phyloP scores from a whole-genome alignment of 768 basidiomycete genomes.

The Lentinula boryana region DNA sequence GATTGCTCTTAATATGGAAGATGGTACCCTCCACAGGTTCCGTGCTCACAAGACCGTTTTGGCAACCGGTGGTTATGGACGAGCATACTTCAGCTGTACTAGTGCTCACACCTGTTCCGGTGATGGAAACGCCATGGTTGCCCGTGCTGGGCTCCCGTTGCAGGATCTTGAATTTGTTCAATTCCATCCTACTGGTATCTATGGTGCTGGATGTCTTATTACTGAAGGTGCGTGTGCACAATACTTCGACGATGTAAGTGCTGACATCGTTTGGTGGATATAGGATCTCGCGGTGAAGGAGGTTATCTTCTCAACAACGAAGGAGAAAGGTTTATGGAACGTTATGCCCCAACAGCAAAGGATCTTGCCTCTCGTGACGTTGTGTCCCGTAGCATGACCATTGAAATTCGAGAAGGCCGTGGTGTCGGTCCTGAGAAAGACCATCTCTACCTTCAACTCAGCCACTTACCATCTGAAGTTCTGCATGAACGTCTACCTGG shows the following conservation, averaged over 20 bases:
- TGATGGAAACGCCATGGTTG: conserved; percentile 98
- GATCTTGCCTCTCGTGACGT: conserved; percentile 99
- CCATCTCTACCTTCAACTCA: conserved; percentile 94
- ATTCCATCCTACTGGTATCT: conserved; percentile 99
- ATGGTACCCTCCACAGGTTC: conserved; percentile 98
- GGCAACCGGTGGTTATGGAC: conserved; percentile 97
- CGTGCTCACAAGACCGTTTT: conserved; percentile 97
- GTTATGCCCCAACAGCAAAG: conserved; percentile 98
- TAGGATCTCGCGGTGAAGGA: conserved; percentile 98
- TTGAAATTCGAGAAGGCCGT: conserved; percentile 97
- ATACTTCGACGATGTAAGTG: background rate
- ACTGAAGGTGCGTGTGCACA: conserved; percentile 69
- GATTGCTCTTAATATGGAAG: conserved; percentile 99
- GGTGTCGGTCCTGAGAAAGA: conserved; percentile 99
- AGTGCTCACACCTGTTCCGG: conserved; percentile 99
- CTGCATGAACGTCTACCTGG: conserved; percentile 96
- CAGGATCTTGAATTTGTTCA: conserved; percentile 99
- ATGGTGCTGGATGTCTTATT: conserved; percentile 98
- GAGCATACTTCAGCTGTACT: conserved; percentile 97
- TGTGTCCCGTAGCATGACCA: conserved; percentile 98
- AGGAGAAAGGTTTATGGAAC: conserved; percentile 99
- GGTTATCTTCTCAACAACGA: conserved; percentile 97
- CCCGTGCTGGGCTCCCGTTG: conserved; percentile 90
- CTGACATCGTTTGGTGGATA: background rate
- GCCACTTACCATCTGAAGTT: conserved; percentile 92